Percentiles rank a stretch among this genome's conserved stretches.
Conservation (phyloP, 2,329 filamentous ascomycete species). For the Aspergillus brasiliensis region DNA sequence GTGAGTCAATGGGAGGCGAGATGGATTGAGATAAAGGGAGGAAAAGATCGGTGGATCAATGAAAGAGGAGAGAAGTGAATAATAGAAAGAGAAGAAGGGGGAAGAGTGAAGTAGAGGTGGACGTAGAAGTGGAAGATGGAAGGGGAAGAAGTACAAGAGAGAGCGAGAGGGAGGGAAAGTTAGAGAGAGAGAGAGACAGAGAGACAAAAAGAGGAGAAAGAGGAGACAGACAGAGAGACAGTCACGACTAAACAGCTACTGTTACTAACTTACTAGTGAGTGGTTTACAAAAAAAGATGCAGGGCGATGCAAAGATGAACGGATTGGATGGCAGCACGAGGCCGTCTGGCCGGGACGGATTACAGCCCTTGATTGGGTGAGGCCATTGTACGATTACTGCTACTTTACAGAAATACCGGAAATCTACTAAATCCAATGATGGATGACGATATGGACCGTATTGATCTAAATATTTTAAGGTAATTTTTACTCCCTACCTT, state of each 20-base stretch:
- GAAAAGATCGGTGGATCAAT: conserved; percentile 7
- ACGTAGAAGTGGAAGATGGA: conserved; percentile 13
- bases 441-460: too few species aligned
- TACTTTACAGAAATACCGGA: too few species aligned
- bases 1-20: conserved; percentile 13
- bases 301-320: conserved; percentile 1
- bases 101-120: conserved; percentile 12
- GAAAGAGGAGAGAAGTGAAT: conserved; percentile 11
- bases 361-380: background rate
- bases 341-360: background rate
- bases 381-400: too few species aligned
- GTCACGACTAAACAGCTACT: background rate
- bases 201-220: conserved; percentile 12
- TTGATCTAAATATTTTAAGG: background rate
- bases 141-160: conserved; percentile 16
- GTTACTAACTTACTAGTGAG: background rate
- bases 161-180: conserved; percentile 25
- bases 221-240: conserved; percentile 7
- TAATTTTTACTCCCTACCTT: background rate
- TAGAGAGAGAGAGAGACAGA: conserved; percentile 5
- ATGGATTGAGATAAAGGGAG: conserved; percentile 12
- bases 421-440: too few species aligned
- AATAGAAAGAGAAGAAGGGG: conserved; percentile 14
- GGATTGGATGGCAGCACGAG: conserved; percentile 11
- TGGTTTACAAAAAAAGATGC: background rate